Evolutionary conservation across 768 basidiomycete species (phyloP).

Genomic region (Amanita inopinata): DNA sequence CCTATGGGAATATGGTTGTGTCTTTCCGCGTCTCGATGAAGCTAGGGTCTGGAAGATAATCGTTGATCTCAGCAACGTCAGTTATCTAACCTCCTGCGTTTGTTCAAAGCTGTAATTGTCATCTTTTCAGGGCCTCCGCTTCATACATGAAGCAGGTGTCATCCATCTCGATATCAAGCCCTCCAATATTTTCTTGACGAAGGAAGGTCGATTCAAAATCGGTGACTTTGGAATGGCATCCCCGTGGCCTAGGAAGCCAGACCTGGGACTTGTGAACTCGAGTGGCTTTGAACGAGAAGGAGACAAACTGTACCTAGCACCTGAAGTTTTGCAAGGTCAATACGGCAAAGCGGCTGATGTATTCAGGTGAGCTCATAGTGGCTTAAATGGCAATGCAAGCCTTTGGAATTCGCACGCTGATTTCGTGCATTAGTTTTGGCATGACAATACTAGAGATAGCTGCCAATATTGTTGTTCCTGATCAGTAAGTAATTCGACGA

Average conservation of each 20-base stretch:
- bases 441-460: slow-evolving; percentile 94
- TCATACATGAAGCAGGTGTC: slow-evolving; percentile 82
- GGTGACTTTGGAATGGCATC: slow-evolving; percentile 99
- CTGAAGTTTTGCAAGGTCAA: slow-evolving; percentile 84
- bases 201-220: slow-evolving; percentile 84
- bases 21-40: slow-evolving; percentile 81
- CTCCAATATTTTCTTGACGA: slow-evolving; percentile 89
- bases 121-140: slow-evolving; percentile 58
- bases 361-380: slow-evolving; percentile 68
- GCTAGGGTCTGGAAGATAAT: slow-evolving; percentile 94
- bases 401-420: slow-evolving; percentile 30
- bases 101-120: slow-evolving; percentile 10
- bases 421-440: slow-evolving; percentile 57
- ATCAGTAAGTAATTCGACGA: slow-evolving; percentile 63
- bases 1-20: slow-evolving; percentile 83
- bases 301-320: slow-evolving; percentile 94
- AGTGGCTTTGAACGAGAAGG: slow-evolving; percentile 87
- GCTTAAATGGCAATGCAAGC: slow-evolving; percentile 20
- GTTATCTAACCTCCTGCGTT: slow-evolving; percentile 27
- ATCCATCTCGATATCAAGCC: slow-evolving; percentile 98
- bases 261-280: slow-evolving; percentile 21
- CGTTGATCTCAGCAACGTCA: slow-evolving; percentile 80
- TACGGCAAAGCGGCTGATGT: slow-evolving; percentile 95
- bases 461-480: slow-evolving; percentile 93
- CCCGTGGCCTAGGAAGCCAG: slow-evolving; percentile 62